phyloP scores from a whole-genome alignment of 2,329 filamentous ascomycete species.

The Penicillium sp. region DNA sequence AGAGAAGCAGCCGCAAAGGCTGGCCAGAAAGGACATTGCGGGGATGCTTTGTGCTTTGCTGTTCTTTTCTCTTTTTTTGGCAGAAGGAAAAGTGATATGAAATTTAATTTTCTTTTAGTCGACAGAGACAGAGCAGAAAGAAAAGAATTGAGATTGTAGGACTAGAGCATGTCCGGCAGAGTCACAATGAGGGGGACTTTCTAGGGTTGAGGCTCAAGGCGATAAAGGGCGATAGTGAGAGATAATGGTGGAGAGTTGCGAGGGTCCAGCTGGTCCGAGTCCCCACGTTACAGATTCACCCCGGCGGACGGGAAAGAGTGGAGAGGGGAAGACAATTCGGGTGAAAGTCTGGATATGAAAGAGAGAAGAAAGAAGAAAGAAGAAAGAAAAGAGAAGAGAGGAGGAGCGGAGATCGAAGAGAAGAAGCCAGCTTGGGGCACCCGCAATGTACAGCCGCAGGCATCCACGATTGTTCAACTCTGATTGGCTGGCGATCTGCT shows the following conservation, averaged over 20 bases:
- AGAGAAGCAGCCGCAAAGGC: conserved; percentile 31
- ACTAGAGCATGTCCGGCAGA: conserved; percentile 3
- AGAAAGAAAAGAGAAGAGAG: background rate
- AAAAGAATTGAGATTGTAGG: background rate
- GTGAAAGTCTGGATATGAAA: background rate
- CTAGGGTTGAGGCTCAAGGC: conserved; percentile 4
- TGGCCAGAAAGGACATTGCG: conserved; percentile 28
- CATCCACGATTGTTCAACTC: conserved; percentile 30
- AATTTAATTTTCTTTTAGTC: background rate
- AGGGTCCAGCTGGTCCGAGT: background rate
- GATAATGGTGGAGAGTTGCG: background rate
- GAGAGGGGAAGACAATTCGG: background rate
- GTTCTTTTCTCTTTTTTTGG: background rate
- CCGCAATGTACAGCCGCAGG: conserved; percentile 28
- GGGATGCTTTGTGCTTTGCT: background rate
- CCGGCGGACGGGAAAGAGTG: background rate
- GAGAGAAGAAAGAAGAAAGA: background rate
- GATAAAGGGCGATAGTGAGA: background rate
- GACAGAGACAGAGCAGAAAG: background rate
- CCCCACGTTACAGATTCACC: background rate
- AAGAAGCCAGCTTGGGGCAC: background rate
- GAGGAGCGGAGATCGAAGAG: conserved; percentile 9
- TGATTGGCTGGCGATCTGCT: conserved; percentile 28
- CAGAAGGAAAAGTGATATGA: too few relatives aligned
- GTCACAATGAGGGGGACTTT: background rate